Evolutionary conservation across 1,284 basidiomycete genomes (phyloP), one percentile per base, ranked within the genome.

Genomic region (Mrakiaceae sp.): DNA sequence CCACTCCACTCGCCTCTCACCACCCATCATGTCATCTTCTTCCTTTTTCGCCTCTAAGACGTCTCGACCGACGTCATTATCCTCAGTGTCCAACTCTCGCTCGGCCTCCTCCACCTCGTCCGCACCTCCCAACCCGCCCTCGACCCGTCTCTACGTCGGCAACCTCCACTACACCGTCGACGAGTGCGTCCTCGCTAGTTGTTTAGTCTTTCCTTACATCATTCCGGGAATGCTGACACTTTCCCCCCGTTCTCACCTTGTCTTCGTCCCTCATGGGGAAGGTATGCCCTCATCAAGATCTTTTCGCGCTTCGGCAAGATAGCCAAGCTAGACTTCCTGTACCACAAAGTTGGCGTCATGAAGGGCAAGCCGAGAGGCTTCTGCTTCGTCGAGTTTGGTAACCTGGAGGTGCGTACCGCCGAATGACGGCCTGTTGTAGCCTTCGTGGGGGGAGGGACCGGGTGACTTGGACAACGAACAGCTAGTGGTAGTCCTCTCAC

Each of bases 351-450:
- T 0, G 95, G 95, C 0, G 81, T 86, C 4, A 78, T 86, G 71
- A 91, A 87, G 74, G 95, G 95, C 11, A 95, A 91, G 74, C 92
- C 95, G 1, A 80, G 93, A 16, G 95, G 95, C 2, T 98, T 94
- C 75, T 94, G 93, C 0, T 98, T 98, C 70, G 79, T 98, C 47
- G 91, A 97, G 77, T 97, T 86, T 72, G 80, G 81, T 44, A 81
- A 82, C 60, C 81, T 84, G 76, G 83, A 86, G 77, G 93, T 96
- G 77, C 80, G 90, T 86, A 27, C 27, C 27, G 27, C 27, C 27
- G 27, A 27, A 27, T 27, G 27, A 27, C 27, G 2, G 27, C 27
- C 27, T 27, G 27, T 27, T 27, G 60, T 63, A 14, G n/a, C 4
- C 27, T 40, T 44, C 49, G 16, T 16, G 40, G 16, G 48, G 4